These are phyloP conservation scores for Trichophyton mentagrophytes DNA, from an alignment of 2,329 filamentous ascomycete species.

Conservation along the genomic window DNA sequence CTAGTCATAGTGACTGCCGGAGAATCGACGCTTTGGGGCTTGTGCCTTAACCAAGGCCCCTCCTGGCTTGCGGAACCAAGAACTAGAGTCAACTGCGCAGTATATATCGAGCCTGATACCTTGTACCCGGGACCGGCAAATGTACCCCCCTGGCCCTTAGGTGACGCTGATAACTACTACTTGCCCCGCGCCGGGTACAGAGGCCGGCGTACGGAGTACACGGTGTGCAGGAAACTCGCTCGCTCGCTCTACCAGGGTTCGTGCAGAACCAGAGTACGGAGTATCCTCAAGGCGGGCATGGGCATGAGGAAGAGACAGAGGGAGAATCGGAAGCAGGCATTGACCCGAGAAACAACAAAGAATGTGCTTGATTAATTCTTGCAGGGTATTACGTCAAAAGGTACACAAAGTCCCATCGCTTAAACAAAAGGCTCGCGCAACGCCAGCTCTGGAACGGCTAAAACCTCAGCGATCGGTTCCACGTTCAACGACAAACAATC, in stretches of 20 bases:
- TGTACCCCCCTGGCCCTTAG: not conserved
- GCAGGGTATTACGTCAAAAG: not conserved
- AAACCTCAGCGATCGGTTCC: not conserved
- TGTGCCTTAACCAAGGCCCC: not conserved
- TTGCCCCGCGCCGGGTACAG: not conserved
- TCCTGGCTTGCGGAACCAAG: not conserved
- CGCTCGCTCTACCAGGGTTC: not conserved
- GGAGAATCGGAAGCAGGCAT: not conserved
- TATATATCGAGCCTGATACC: not conserved
- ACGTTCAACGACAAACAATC: not conserved
- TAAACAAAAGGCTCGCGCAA: conserved; percentile 1
- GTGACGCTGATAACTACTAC: not conserved
- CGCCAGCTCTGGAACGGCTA: not conserved
- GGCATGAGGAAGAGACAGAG: not conserved
- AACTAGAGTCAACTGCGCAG: not conserved
- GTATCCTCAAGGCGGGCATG: not conserved
- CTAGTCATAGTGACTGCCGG: not conserved
- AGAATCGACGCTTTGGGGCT: not conserved
- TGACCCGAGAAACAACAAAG: not conserved
- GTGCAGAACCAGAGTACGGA: not conserved
- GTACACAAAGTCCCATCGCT: not conserved
- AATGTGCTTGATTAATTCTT: not conserved
- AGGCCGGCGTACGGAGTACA: not conserved
- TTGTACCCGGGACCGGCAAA: not conserved
- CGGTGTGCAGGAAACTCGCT: not conserved